Base-by-base conservation (phyloP, 805 yeast genomes). In the Cyberlindnera japonica region DNA sequence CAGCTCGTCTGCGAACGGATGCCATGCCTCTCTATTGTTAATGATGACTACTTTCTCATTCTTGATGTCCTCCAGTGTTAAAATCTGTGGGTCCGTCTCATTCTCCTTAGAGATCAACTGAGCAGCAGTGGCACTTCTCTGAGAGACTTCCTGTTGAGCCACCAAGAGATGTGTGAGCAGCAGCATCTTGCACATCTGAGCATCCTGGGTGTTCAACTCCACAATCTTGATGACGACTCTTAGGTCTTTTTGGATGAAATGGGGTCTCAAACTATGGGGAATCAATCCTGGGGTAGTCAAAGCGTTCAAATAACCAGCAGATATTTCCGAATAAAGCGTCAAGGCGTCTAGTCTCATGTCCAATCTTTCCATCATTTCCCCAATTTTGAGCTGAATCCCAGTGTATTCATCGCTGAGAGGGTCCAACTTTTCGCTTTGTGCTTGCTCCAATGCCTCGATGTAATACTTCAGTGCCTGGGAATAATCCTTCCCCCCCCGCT, bases 331-430 rank as follows among this genome's bases (percentile, higher is more conserved):
- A 61, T 86, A 89, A 8, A 86, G 63, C 47, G 71, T 68, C 26
- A 75, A 69, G 0, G 95, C 95, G 38, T 82, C 83, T 12, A 75
- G 75, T 23, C 55, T 49, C 77, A 75, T 71, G 16, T 69, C 72
- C 50, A 88, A 61, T 29, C 81, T 69, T 54, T 87, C 95, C 57
- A 78, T 85, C 88, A 88, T 83, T 54, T 89, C 95, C 10, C 83
- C 95, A 25, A 87, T 67, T 54, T 90, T 87, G 59, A 91, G 68
- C 55, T 90, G 95, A 38, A 91, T 77, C 0, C 97, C 96, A 0
- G 97, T 90, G 59, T 85, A 90, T 54, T 85, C 91, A 54, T 87
- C 93, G 41, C 78, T 69, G 23, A 83, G 51, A 10, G 72, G 73
- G 46, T 77, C 74, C 64, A 87, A 58, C 0, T 69, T 71, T 33